phyloP scores from a whole-genome alignment of 2,329 filamentous ascomycete genomes.

The Aspergillus jensenii region DNA sequence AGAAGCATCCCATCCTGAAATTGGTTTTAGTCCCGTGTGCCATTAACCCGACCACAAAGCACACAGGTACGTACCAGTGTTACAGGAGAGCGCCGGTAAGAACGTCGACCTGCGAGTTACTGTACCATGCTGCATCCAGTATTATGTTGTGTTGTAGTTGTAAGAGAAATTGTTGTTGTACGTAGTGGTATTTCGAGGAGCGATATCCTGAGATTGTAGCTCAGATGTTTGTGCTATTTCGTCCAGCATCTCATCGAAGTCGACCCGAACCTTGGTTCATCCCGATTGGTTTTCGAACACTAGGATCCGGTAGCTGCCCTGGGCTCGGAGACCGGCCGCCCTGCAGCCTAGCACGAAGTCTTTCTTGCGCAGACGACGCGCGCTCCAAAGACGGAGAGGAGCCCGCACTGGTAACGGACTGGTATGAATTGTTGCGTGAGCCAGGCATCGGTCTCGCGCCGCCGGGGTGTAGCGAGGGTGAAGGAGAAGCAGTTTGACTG shows the following conservation, averaged over 20 bases:
- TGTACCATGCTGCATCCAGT: not conserved
- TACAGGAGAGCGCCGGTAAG: not conserved
- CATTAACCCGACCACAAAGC: not conserved
- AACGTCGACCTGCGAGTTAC: not conserved
- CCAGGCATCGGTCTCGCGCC: conserved; percentile 65
- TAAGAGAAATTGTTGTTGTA: not conserved
- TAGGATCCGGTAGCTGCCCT: conserved; percentile 30
- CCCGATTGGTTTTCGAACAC: conserved; percentile 35
- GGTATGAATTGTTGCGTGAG: conserved; percentile 73
- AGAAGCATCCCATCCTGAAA: not conserved
- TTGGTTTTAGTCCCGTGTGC: not conserved
- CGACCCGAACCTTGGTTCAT: conserved; percentile 16
- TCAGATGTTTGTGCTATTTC: not conserved
- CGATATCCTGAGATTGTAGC: not conserved
- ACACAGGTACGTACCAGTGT: not conserved
- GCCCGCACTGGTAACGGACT: conserved; percentile 42
- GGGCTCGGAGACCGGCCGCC: conserved; percentile 44
- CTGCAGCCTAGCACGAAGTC: conserved; percentile 77
- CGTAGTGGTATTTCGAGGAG: not conserved
- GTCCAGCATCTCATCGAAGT: conserved; percentile 11
- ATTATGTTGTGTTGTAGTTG: not conserved
- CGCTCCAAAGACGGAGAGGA: conserved; percentile 23
- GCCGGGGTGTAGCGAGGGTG: conserved; percentile 21
- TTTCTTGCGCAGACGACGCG: conserved; percentile 65
- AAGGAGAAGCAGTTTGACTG: conserved; percentile 23